Percentiles rank a stretch among this genome's conserved stretches.
These are phyloP conservation scores for Crithidia thermophila DNA, from an alignment of 208 protist species.

Conservation along the genomic window DNA sequence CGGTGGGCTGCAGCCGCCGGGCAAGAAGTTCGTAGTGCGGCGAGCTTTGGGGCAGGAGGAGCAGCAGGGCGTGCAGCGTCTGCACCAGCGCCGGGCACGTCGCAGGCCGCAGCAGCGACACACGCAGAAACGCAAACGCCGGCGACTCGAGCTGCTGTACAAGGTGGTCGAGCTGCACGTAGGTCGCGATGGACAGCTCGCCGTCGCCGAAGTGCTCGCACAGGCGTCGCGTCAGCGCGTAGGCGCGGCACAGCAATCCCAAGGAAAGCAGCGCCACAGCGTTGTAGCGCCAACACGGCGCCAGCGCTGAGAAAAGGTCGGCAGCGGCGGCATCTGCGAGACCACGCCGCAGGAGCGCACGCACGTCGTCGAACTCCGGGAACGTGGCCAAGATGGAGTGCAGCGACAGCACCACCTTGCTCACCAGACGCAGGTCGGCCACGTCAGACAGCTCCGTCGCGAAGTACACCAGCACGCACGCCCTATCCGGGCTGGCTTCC, in stretches of 20 bases:
- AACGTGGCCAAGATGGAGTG: conserved; percentile 88
- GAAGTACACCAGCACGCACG: conserved; percentile 26
- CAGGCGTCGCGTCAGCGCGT: conserved; percentile 76
- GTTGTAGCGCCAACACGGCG: conserved; percentile 89
- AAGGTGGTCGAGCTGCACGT: conserved; percentile 96
- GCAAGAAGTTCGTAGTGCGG: conserved; percentile 78
- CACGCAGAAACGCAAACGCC: conserved; percentile 92
- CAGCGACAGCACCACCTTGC: conserved; percentile 67
- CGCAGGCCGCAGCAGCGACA: conserved; percentile 90
- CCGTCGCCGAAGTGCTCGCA: conserved; percentile 58
- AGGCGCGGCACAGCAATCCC: conserved; percentile 90
- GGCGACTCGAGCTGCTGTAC: conserved; percentile 97
- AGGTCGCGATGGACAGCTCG: conserved; percentile 92
- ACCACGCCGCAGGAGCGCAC: conserved; percentile 59
- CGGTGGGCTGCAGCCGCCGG: conserved; percentile 46
- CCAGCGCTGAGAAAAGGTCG: conserved; percentile 67
- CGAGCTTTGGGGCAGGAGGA: conserved; percentile 95
- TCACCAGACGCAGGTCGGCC: conserved; percentile 61
- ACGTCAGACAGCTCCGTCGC: conserved; percentile 19
- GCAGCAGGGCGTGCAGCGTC: conserved; percentile 95
- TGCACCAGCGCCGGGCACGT: conserved; percentile 89
- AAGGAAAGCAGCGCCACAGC: conserved; percentile 91
- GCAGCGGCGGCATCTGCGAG: conserved; percentile 20
- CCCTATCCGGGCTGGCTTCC: not conserved
- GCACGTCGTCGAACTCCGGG: conserved; percentile 84